A percentile compares a stretch with the other conserved stretches of the same genome.
phyloP scores from a whole-genome alignment of 164 flowering plant species.

The Chimonanthus salicifolius region DNA sequence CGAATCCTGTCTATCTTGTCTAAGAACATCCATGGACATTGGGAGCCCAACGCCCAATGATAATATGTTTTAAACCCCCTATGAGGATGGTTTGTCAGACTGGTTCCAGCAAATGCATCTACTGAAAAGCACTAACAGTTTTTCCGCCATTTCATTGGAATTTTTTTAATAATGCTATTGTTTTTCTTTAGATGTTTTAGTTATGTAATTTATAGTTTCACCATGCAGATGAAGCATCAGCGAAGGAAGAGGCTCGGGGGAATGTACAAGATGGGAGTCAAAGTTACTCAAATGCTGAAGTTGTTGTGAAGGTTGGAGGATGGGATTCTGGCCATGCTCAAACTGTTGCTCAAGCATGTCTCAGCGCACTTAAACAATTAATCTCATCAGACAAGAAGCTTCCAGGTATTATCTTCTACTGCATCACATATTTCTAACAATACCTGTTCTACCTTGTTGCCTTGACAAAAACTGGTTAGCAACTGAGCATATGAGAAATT shows the following conservation, averaged over 20 bases:
- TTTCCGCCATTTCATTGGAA: not conserved
- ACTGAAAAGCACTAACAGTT: not conserved
- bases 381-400: conserved; percentile 77
- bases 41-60: no score
- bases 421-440: not conserved
- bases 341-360: conserved; percentile 69
- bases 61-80: no score
- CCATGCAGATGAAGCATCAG: conserved; percentile 67
- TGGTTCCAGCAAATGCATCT: not conserved
- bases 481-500: no score
- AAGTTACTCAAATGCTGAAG: conserved; percentile 78
- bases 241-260: conserved; percentile 65
- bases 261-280: conserved; percentile 37
- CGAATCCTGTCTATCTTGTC: no score
- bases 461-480: not conserved
- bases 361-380: conserved; percentile 79
- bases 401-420: conserved; percentile 48
- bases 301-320: conserved; percentile 76
- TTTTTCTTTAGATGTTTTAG: not conserved
- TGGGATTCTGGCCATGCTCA: conserved; percentile 62
- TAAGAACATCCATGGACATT: no score
- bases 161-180: no score
- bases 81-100: not conserved
- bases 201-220: not conserved
- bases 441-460: not conserved